Conservation (phyloP, 148 eudicot species). For the Cornus suecica region DNA sequence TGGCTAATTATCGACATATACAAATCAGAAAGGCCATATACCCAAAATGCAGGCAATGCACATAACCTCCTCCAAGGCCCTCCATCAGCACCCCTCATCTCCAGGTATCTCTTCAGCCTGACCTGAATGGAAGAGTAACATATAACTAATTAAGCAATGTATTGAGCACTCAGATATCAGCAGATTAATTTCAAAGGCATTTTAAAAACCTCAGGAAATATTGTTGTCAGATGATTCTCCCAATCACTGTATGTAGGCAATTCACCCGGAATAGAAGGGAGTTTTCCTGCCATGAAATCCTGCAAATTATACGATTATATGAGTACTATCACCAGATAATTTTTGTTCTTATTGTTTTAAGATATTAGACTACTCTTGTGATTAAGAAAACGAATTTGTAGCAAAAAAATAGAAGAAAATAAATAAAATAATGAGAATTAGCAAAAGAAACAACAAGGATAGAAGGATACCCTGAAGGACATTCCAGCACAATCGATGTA, state of each 20-base stretch:
- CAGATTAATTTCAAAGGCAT: neutral
- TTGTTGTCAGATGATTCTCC: conserved; percentile 99
- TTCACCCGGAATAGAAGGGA: conserved; percentile 86
- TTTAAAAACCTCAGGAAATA: conserved; percentile 84
- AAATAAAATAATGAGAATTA: neutral
- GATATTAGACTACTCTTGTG: neutral
- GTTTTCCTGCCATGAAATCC: conserved; percentile 95
- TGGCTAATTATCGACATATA: neutral
- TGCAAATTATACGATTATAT: conserved; percentile 17
- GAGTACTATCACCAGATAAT: neutral
- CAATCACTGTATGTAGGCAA: conserved; percentile 86
- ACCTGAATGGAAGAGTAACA: conserved; percentile 54
- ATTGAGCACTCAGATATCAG: conserved; percentile 4
- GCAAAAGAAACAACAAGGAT: conserved; percentile 7
- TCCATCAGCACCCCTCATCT: conserved; percentile 99
- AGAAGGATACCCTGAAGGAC: conserved; percentile 77
- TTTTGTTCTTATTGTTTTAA: no score
- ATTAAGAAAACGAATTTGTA: neutral
- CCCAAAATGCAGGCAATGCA: conserved; percentile 99
- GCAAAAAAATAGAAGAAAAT: neutral
- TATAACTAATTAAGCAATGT: neutral
- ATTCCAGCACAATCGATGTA: conserved; percentile 86
- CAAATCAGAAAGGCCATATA: conserved; percentile 23
- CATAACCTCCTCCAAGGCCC: conserved; percentile 98
- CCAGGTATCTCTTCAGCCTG: conserved; percentile 91